phyloP scores from a whole-genome alignment of 257 asterid species.

The Linderniella brevidens region DNA sequence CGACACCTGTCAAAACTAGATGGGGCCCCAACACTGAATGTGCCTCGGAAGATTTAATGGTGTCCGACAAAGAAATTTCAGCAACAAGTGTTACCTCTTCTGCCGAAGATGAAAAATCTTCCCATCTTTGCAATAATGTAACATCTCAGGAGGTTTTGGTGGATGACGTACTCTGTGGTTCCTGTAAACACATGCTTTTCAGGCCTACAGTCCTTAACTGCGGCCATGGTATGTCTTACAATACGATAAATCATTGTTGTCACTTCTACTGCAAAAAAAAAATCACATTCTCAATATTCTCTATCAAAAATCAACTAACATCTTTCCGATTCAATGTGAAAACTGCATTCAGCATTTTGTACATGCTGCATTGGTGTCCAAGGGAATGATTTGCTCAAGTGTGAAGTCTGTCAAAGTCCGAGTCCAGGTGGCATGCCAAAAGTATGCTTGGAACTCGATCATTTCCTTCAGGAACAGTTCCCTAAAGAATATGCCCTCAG shows the following conservation, averaged over 20 bases:
- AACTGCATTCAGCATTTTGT: constrained; percentile 17
- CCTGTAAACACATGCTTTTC: constrained; percentile 23
- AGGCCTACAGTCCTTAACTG: constrained; percentile 38
- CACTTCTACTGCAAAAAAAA: too few relatives aligned
- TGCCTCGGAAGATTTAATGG: too few relatives aligned
- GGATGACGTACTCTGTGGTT: constrained; percentile 27
- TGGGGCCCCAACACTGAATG: too few relatives aligned
- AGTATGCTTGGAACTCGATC: constrained; percentile 36
- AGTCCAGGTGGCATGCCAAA: constrained; percentile 33
- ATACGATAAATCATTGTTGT: constrained; percentile 4
- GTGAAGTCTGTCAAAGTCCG: constrained; percentile 26
- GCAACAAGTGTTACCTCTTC: neutral
- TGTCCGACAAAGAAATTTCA: too few relatives aligned
- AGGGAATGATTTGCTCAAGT: constrained; percentile 14
- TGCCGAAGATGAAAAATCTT: constrained; percentile 8
- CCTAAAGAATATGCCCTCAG: constrained; percentile 23
- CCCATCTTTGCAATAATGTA: constrained; percentile 6
- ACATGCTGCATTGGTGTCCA: constrained; percentile 13
- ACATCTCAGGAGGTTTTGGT: constrained; percentile 17
- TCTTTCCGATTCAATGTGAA: neutral
- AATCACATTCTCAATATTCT: neutral
- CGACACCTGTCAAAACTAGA: too few relatives aligned
- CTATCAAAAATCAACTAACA: neutral
- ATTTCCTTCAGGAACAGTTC: constrained; percentile 32
- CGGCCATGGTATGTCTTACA: constrained; percentile 36